Base-by-base conservation (phyloP, 306 rosid genomes). In the Lathyrus tuberosus region DNA sequence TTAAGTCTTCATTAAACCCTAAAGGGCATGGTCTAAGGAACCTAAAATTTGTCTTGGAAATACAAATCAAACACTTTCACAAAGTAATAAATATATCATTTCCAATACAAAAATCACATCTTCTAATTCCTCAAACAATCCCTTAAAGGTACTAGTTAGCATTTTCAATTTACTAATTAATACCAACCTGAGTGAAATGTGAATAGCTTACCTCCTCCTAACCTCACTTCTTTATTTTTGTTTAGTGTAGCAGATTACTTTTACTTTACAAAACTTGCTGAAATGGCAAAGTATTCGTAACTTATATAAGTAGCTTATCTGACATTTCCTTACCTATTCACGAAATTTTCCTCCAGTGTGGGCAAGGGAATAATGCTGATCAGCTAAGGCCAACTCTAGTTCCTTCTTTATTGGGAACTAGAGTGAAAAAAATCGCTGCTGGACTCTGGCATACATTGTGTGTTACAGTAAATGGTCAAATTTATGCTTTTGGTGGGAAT, bases 361-460 rank as follows among this genome's bases (percentile, higher is more conserved):
- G 98, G 42, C 95, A 84, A 56, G 96, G 96, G 76, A 84, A 69
- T 70, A 84, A 82, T 63, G 76, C 84, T 57, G 98, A 92, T 84
- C 91, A 86, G 77, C 73, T 92, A 53, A 86, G 84, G 73, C 96
- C 95, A 65, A 86, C 83, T 37, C 76, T 54, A 49, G 92, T 87
- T 78, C 74, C 86, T 67, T 92, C 95, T 35, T 80, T 92, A 17
- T 67, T 67, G n/a, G 80, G 79, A 77, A 78, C 80, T 15, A 65
- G 64, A 73, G 88, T 92, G 49, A 77, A 80, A 71, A 84, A 54
- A 41, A 67, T 87, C 17, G 86, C 98, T 62, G 92, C 95, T 14
- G 98, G 98, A 73, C 86, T 92, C 44, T 92, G 98, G 96, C 98
- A 92, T 75, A 87, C 98, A 56, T 18, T 92, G 10, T 89, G 98